These are phyloP conservation scores for Leavenworthia alabamica DNA, from an alignment of 345 rosid species.

Conservation along the genomic window DNA sequence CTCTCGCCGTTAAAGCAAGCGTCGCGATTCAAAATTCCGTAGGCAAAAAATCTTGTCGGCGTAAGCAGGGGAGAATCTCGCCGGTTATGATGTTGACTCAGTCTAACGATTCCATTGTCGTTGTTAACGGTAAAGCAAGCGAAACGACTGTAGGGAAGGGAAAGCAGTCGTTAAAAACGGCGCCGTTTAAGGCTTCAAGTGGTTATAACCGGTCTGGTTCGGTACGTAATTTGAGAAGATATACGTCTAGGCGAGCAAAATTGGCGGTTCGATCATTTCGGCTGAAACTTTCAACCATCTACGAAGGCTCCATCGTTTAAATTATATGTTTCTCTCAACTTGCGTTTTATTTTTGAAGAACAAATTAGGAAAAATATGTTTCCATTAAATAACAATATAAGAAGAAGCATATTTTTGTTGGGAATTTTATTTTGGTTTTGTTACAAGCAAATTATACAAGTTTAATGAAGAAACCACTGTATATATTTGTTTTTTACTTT, in stretches of 20 bases:
- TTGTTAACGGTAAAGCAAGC: conserved; percentile 12
- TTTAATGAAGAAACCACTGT: too few relatives aligned
- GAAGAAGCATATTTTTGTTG: neutral
- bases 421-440: neutral
- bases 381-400: too few relatives aligned
- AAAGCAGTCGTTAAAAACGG: neutral
- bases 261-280: conserved; percentile 70
- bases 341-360: neutral
- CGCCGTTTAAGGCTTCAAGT: conserved; percentile 1
- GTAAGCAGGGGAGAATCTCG: conserved; percentile 49
- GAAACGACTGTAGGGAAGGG: neutral
- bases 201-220: conserved; percentile 52
- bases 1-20: conserved; percentile 89
- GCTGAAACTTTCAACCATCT: conserved; percentile 59
- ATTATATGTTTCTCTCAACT: neutral
- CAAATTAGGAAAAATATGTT: too few relatives aligned
- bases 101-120: conserved; percentile 8
- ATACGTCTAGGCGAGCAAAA: conserved; percentile 59
- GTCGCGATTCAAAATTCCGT: conserved; percentile 50
- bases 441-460: neutral
- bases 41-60: conserved; percentile 22
- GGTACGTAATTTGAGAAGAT: conserved; percentile 44
- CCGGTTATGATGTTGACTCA: conserved; percentile 39
- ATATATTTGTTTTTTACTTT: neutral
- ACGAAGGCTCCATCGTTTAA: conserved; percentile 59